A percentile compares a stretch with the other conserved stretches of the same genome.
Conservation (phyloP, 75 land plant species). For the Pseudotsuga menziesii region DNA sequence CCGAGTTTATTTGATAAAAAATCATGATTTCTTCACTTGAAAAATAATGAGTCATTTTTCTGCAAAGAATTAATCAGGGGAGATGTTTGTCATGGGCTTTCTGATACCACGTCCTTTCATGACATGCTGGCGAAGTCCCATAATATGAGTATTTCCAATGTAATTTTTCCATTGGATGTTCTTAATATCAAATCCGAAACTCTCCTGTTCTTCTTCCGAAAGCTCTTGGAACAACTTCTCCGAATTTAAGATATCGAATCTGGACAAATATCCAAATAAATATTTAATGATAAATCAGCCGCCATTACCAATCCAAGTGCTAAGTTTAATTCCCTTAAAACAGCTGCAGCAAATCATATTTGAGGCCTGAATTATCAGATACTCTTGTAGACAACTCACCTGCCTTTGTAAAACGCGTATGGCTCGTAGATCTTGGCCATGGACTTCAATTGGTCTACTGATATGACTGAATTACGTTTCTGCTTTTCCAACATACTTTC, state of each 20-base stretch:
- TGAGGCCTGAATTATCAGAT: slow-evolving; percentile 58
- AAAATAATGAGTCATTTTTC: too few relatives aligned
- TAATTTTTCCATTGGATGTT: slow-evolving; percentile 78
- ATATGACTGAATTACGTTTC: too few relatives aligned
- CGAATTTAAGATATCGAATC: slow-evolving; percentile 73
- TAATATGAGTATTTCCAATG: slow-evolving; percentile 72
- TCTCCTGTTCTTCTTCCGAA: slow-evolving; percentile 57
- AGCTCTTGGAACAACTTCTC: slow-evolving; percentile 46
- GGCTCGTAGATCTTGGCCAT: slow-evolving; percentile 72
- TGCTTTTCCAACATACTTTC: too few relatives aligned
- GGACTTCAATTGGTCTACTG: slow-evolving; percentile 4
- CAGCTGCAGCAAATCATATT: slow-evolving; percentile 36
- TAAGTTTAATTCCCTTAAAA: slow-evolving; percentile 19
- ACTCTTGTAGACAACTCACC: slow-evolving; percentile 26
- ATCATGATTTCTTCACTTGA: too few relatives aligned
- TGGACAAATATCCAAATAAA: slow-evolving; percentile 11
- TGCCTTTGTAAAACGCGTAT: slow-evolving; percentile 74
- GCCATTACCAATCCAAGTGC: too few relatives aligned
- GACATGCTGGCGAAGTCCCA: slow-evolving; percentile 77
- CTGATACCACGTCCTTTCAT: slow-evolving; percentile 61
- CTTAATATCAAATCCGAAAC: slow-evolving; percentile 69
- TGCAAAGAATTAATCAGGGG: too few relatives aligned
- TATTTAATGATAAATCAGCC: too few relatives aligned
- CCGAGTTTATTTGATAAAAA: too few relatives aligned
- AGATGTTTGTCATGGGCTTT: not conserved